phyloP scores from a whole-genome alignment of 2,329 filamentous ascomycete genomes.

The Colletotrichum camelliae region DNA sequence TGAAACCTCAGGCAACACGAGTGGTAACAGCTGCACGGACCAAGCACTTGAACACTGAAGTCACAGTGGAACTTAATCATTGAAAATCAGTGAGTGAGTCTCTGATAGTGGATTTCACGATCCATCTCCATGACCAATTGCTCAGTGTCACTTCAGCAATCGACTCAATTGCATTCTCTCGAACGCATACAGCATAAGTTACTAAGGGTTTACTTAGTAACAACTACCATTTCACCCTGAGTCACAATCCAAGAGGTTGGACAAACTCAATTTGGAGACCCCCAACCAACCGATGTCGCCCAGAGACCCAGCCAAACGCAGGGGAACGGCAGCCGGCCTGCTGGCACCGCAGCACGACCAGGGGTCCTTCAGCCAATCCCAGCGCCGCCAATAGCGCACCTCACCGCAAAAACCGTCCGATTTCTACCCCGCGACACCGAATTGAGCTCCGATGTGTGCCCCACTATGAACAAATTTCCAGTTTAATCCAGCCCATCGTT shows the following conservation, averaged over 20 bases:
- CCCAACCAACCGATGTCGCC: constrained; percentile 8
- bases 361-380: constrained; percentile 6
- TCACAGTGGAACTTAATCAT: background rate
- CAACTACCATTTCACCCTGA: background rate
- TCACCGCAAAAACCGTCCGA: constrained; percentile 6
- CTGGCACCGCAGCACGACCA: background rate
- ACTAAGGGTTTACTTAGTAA: background rate
- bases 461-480: constrained; percentile 21
- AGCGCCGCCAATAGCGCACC: background rate
- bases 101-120: background rate
- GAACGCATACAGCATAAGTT: accelerated
- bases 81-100: background rate
- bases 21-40: background rate
- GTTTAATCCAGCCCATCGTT: background rate
- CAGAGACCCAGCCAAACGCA: background rate
- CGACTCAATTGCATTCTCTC: background rate
- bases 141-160: background rate
- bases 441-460: constrained; percentile 15
- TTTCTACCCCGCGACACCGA: constrained; percentile 20
- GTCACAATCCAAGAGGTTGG: background rate
- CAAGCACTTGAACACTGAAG: background rate
- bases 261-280: background rate
- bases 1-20: background rate
- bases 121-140: background rate
- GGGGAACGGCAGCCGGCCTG: background rate